Evolutionary conservation across 169 alveolate species (phyloP).

Genomic region (Theileria luwenshuni): DNA sequence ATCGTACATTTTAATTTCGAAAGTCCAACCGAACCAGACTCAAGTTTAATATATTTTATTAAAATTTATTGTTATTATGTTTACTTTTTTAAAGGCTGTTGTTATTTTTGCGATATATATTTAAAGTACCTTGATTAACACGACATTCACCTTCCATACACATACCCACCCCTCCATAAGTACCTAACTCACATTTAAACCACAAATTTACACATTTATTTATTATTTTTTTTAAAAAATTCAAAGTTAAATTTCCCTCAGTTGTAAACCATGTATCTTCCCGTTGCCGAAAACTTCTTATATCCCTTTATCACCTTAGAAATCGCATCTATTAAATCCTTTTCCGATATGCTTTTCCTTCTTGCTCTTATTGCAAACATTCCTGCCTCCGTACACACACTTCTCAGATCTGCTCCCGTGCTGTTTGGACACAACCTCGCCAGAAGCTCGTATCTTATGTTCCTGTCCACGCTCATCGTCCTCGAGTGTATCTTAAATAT

Average conservation of each 20-base stretch:
- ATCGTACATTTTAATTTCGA: too few relatives aligned
- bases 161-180: conserved; percentile 3
- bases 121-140: too few relatives aligned
- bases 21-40: too few relatives aligned
- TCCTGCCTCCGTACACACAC: conserved; percentile 99
- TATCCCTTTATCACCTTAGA: conserved; percentile 97
- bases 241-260: conserved; percentile 33
- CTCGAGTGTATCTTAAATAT: conserved; percentile 97
- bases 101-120: too few relatives aligned
- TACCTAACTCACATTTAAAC: background rate
- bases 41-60: too few relatives aligned
- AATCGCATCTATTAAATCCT: conserved; percentile 95
- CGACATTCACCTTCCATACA: conserved; percentile 13
- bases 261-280: conserved; percentile 97
- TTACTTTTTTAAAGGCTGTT: too few relatives aligned
- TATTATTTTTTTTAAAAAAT: background rate
- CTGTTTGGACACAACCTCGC: conserved; percentile 97
- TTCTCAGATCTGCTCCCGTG: conserved; percentile 97
- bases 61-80: too few relatives aligned
- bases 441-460: conserved; percentile 95
- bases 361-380: conserved; percentile 99
- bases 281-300: conserved; percentile 97
- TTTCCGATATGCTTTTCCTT: conserved; percentile 95
- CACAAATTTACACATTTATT: background rate
- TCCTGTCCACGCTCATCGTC: conserved; percentile 93